Conservation (phyloP, 352 stramenopile species). For the Globisporangium heterothallicum region DNA sequence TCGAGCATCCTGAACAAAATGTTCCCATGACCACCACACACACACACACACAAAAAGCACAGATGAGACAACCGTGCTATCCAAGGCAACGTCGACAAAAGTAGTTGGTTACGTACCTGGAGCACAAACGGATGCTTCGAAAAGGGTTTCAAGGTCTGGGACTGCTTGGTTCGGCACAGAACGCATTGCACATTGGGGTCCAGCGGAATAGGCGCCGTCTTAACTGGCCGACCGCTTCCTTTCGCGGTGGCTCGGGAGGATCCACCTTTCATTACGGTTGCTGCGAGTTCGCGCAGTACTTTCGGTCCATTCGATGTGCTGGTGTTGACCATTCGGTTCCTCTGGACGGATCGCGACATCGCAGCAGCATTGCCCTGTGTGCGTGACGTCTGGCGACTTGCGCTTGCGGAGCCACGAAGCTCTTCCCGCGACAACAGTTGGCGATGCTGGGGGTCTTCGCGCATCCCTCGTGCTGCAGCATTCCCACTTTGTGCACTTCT, state of each 20-base stretch:
- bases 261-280: not conserved
- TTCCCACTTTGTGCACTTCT: too few relatives aligned
- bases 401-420: not conserved
- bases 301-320: not conserved
- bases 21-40: too few relatives aligned
- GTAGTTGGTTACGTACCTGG: conserved; percentile 47
- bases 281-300: not conserved
- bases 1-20: conserved; percentile 40
- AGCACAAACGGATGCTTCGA: conserved; percentile 70
- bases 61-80: too few relatives aligned
- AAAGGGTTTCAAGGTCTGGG: conserved; percentile 19
- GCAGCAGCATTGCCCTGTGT: conserved; percentile 3
- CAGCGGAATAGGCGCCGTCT: not conserved
- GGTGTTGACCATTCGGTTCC: not conserved
- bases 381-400: conserved; percentile 2
- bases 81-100: too few relatives aligned
- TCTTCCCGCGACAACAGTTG: not conserved
- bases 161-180: conserved; percentile 35
- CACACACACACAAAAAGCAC: too few relatives aligned
- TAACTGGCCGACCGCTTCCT: not conserved
- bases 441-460: not conserved
- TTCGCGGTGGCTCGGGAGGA: not conserved
- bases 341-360: conserved; percentile 7
- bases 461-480: not conserved
- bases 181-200: conserved; percentile 25